phyloP scores from a whole-genome alignment of 768 basidiomycete genomes.

The Pleurotus sapidus region DNA sequence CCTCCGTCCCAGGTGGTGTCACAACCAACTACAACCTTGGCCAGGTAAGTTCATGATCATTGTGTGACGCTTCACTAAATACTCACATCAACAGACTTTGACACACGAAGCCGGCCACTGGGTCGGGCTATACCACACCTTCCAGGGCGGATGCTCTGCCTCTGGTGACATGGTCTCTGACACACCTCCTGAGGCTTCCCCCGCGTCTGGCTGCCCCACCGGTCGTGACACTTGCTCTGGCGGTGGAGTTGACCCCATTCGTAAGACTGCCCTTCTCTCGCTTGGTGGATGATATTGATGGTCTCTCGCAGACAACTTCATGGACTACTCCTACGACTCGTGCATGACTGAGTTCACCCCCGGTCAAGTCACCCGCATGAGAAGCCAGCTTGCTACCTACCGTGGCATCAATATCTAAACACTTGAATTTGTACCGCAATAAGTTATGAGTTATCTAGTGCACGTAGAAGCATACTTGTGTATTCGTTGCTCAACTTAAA shows the following conservation, averaged over 20 bases:
- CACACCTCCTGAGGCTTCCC: slow-evolving; percentile 42
- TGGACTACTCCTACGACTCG: slow-evolving; percentile 50
- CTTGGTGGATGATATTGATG: no score
- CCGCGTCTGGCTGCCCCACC: slow-evolving; percentile 39
- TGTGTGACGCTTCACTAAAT: slow-evolving; percentile 15
- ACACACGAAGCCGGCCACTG: slow-evolving; percentile 64
- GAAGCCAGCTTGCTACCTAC: slow-evolving; percentile 41
- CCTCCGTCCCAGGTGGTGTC: slow-evolving; percentile 42
- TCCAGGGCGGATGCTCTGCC: slow-evolving; percentile 45
- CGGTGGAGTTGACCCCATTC: slow-evolving; percentile 44
- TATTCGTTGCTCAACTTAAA: no score
- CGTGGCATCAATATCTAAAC: slow-evolving; percentile 29
- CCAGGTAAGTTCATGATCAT: slow-evolving; percentile 20
- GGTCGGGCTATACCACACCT: slow-evolving; percentile 58
- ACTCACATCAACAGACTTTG: slow-evolving; percentile 29
- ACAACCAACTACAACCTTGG: slow-evolving; percentile 40
- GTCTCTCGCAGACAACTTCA: slow-evolving; percentile 38
- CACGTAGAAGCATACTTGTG: no score
- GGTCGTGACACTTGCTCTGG: slow-evolving; percentile 33
- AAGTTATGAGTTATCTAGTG: no score
- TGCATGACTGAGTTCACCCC: slow-evolving; percentile 50
- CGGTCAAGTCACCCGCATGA: slow-evolving; percentile 40
- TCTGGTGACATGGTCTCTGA: slow-evolving; percentile 42
- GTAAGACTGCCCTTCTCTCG: slow-evolving; percentile 18
- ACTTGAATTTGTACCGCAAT: no score